A percentile compares a stretch with the other conserved stretches of the same genome.
These are phyloP conservation scores for Rhizophora mangle DNA, from an alignment of 345 rosid genomes.

Conservation along the genomic window DNA sequence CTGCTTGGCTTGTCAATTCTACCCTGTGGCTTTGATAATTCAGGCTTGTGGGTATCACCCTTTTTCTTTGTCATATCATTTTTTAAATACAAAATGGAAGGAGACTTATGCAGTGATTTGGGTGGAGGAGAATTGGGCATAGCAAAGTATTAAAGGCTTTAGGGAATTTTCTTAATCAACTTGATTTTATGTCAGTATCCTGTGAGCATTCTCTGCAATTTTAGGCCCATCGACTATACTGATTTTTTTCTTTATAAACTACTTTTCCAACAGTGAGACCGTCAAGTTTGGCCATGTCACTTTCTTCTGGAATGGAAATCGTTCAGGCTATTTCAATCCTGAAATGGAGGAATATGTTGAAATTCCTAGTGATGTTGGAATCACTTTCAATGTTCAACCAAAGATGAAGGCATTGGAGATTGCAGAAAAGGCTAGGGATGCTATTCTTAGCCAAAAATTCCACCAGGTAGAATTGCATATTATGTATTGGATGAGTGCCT, in stretches of 20 bases:
- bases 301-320: conserved; percentile 98
- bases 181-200: too few relatives aligned
- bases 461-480: conserved; percentile 56
- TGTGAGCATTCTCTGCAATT: background rate
- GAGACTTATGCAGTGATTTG: too few relatives aligned
- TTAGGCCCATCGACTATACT: background rate
- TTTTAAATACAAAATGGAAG: too few relatives aligned
- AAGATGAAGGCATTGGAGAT: conserved; percentile 91
- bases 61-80: too few relatives aligned
- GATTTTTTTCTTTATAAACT: background rate
- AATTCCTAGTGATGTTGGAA: conserved; percentile 90
- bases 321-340: conserved; percentile 77
- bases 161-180: too few relatives aligned
- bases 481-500: conserved; percentile 1
- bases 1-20: too few relatives aligned
- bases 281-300: conserved; percentile 97
- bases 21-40: too few relatives aligned
- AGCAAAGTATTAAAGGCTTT: too few relatives aligned
- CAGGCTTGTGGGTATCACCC: too few relatives aligned
- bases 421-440: conserved; percentile 82
- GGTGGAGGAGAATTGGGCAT: too few relatives aligned
- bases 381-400: conserved; percentile 88
- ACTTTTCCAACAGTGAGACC: conserved; percentile 59
- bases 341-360: conserved; percentile 86
- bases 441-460: conserved; percentile 76